A percentile compares a stretch with the other conserved stretches of the same genome.
Evolutionary conservation across 1,139 yeast species (phyloP).

Genomic region (Arxiozyma slooffiae): DNA sequence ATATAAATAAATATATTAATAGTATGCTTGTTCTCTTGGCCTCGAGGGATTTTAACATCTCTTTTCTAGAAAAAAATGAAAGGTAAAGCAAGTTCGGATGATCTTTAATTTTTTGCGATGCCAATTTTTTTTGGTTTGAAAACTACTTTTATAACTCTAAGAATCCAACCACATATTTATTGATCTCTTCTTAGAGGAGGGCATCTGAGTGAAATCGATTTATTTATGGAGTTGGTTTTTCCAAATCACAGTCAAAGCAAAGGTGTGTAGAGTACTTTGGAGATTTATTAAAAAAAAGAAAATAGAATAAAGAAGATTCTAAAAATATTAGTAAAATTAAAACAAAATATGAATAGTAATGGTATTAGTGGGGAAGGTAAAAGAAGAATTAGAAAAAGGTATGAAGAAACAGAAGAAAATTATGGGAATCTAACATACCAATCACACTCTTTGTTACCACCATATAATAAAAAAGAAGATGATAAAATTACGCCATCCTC

Average conservation of each 20-base stretch:
- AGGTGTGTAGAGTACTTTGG: neutral
- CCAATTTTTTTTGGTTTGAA: neutral
- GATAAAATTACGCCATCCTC: conserved; percentile 2
- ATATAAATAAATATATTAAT: too few species aligned
- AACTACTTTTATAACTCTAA: too few species aligned
- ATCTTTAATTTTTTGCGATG: conserved; percentile 1
- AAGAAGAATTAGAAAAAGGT: conserved; percentile 18
- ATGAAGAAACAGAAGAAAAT: conserved; percentile 9
- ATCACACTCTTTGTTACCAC: neutral
- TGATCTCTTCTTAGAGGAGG: too few species aligned
- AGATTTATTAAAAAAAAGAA: neutral
- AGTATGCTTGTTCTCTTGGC: neutral
- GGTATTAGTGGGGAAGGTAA: conserved; percentile 16
- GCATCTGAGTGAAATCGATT: neutral
- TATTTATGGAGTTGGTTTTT: too few species aligned
- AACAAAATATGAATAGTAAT: neutral
- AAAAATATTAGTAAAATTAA: neutral
- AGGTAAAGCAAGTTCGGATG: neutral
- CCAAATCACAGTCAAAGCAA: neutral
- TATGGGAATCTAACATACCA: neutral
- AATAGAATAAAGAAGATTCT: neutral
- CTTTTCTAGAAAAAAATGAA: neutral
- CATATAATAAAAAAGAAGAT: neutral
- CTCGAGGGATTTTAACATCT: neutral
- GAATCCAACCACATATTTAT: too few species aligned